phyloP scores from a whole-genome alignment of 1,284 basidiomycete species.

The Stygiomarasmius scandens region DNA sequence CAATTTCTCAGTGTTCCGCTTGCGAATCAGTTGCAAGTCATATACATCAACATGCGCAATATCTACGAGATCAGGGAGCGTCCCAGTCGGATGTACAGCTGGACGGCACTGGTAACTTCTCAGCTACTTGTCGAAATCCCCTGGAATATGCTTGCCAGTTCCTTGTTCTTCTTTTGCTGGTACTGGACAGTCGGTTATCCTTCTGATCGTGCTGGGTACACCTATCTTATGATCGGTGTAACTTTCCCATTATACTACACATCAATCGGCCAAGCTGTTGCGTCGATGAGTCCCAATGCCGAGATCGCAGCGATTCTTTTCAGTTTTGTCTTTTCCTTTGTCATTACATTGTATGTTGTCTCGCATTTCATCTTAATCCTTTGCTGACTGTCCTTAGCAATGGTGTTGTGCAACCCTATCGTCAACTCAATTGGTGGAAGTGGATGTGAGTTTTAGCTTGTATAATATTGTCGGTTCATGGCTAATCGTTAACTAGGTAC shows the following conservation, averaged over 20 bases:
- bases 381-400: conserved; percentile 41
- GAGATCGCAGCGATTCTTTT: conserved; percentile 71
- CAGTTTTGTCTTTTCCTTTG: conserved; percentile 69
- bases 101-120: conserved; percentile 72
- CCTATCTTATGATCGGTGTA: conserved; percentile 50
- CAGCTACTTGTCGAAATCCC: conserved; percentile 67
- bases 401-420: conserved; percentile 67
- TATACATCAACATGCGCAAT: conserved; percentile 47
- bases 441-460: conserved; percentile 67
- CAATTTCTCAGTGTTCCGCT: conserved; percentile 36
- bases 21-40: conserved; percentile 50
- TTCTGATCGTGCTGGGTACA: conserved; percentile 53
- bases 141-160: conserved; percentile 65
- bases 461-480: too few relatives aligned
- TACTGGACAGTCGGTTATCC: conserved; percentile 59
- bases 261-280: conserved; percentile 63
- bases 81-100: conserved; percentile 81
- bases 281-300: conserved; percentile 65
- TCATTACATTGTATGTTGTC: conserved; percentile 62
- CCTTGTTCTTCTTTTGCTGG: conserved; percentile 57
- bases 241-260: conserved; percentile 57
- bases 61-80: conserved; percentile 78
- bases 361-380: conserved; percentile 4
- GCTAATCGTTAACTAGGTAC: conserved; percentile 37
- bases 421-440: conserved; percentile 74